Percentiles rank a stretch among this genome's conserved stretches.
Evolutionary conservation across 129 eudicot species (phyloP).

Genomic region (Smallanthus sonchifolius): DNA sequence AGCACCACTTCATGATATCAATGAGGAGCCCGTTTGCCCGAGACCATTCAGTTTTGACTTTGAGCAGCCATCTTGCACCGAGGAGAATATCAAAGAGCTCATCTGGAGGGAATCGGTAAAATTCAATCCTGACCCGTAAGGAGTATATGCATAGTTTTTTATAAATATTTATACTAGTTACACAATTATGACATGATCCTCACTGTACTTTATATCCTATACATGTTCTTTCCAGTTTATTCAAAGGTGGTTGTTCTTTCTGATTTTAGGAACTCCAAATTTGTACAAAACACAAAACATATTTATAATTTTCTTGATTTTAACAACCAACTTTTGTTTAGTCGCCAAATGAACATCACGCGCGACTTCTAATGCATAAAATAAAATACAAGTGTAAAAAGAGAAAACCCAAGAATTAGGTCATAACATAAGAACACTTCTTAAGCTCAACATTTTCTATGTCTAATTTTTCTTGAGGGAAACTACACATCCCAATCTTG

Average conservation of each 20-base stretch:
- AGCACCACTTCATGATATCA: conserved; percentile 18
- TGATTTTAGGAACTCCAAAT: background rate
- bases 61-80: conserved; percentile 20
- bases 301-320: background rate
- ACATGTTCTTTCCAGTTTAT: background rate
- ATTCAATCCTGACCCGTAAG: conserved; percentile 10
- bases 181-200: too few relatives aligned
- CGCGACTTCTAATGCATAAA: conserved; percentile 18
- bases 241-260: background rate
- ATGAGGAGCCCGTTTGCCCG: conserved; percentile 20
- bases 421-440: conserved; percentile 37
- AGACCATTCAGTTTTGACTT: conserved; percentile 18
- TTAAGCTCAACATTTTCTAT: conserved; percentile 40
- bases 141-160: background rate
- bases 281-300: background rate
- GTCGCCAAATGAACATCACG: background rate
- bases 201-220: background rate
- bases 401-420: background rate
- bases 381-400: conserved; percentile 3
- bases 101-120: conserved; percentile 11
- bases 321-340: background rate
- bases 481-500: conserved; percentile 46
- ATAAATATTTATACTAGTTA: background rate
- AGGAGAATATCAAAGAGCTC: conserved; percentile 15
- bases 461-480: conserved; percentile 44